phyloP scores from a whole-genome alignment of 176 grass and related monocot species.

The Oryza coarctata region DNA sequence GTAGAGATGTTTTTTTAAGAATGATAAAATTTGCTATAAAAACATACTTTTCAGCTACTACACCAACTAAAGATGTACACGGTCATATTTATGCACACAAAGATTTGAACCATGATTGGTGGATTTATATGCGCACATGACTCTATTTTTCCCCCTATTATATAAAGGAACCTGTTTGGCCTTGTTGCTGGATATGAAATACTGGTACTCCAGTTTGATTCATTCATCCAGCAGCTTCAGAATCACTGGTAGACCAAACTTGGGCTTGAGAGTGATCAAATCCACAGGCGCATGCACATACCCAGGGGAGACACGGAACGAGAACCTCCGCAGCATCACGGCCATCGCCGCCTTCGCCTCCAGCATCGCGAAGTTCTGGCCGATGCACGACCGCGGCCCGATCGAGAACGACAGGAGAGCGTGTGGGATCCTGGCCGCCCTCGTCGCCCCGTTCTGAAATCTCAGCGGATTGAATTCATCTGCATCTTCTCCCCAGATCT shows the following conservation, averaged over 20 bases:
- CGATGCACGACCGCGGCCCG: too few species aligned
- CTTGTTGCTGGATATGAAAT: too few species aligned
- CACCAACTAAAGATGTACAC: too few species aligned
- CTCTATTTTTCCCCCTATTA: too few species aligned
- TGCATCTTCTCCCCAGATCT: slow-evolving; percentile 59
- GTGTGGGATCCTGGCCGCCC: slow-evolving; percentile 25
- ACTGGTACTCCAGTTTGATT: too few species aligned
- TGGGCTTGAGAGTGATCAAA: slow-evolving; percentile 30
- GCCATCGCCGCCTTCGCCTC: slow-evolving; percentile 42
- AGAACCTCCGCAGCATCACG: slow-evolving; percentile 50
- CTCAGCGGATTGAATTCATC: slow-evolving; percentile 56
- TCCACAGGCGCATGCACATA: slow-evolving; percentile 51
- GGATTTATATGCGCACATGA: too few species aligned
- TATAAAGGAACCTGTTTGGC: too few species aligned
- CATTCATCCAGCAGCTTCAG: slow-evolving; percentile 15
- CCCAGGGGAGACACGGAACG: slow-evolving; percentile 40
- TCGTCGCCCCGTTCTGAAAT: slow-evolving; percentile 32
- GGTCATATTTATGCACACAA: too few species aligned
- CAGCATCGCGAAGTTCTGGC: slow-evolving; percentile 51
- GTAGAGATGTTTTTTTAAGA: too few species aligned
- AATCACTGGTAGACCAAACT: slow-evolving; percentile 43
- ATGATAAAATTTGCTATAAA: too few species aligned
- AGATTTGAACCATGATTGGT: too few species aligned
- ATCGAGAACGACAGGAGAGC: slow-evolving; percentile 44
- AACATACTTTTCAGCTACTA: too few species aligned